Conservation (phyloP, 208 protist genomes). For the Vickermania ingenoplastis region DNA sequence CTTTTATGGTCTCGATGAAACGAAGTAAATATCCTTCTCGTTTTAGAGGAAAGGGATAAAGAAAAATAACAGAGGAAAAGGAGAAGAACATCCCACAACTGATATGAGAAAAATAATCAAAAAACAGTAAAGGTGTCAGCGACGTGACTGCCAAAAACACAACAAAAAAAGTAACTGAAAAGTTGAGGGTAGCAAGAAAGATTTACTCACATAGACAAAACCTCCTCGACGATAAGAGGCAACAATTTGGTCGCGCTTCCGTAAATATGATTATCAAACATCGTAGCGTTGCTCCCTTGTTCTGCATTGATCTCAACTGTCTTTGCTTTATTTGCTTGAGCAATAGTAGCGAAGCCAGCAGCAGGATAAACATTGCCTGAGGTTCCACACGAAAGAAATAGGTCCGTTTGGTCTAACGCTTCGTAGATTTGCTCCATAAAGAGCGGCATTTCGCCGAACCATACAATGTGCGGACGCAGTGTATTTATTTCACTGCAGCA, state of each 20-base stretch:
- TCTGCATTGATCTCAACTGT: conserved; percentile 61
- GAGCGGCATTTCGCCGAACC: conserved; percentile 73
- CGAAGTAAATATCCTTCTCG: conserved; percentile 1
- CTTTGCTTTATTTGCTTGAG: conserved; percentile 19
- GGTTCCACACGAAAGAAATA: conserved; percentile 69
- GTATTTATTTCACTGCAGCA: conserved; percentile 36
- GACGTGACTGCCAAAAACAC: no score
- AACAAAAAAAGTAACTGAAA: no score
- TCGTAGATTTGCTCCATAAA: conserved; percentile 45
- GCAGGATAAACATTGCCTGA: conserved; percentile 73
- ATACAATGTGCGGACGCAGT: conserved; percentile 74
- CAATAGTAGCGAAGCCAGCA: conserved; percentile 35
- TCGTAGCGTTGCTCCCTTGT: conserved; percentile 18
- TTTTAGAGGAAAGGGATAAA: no score
- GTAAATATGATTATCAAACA: conserved; percentile 40
- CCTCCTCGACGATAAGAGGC: conserved; percentile 33
- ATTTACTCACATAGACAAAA: no score
- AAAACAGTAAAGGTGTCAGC: no score
- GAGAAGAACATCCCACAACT: no score
- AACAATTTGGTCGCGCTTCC: conserved; percentile 45
- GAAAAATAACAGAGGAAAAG: no score
- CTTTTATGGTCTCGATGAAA: not conserved
- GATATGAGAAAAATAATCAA: no score
- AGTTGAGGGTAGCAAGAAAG: no score
- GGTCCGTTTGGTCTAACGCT: conserved; percentile 23